These are phyloP conservation scores for Emmonsia crescens DNA, from an alignment of 2,329 filamentous ascomycete genomes.

Conservation along the genomic window DNA sequence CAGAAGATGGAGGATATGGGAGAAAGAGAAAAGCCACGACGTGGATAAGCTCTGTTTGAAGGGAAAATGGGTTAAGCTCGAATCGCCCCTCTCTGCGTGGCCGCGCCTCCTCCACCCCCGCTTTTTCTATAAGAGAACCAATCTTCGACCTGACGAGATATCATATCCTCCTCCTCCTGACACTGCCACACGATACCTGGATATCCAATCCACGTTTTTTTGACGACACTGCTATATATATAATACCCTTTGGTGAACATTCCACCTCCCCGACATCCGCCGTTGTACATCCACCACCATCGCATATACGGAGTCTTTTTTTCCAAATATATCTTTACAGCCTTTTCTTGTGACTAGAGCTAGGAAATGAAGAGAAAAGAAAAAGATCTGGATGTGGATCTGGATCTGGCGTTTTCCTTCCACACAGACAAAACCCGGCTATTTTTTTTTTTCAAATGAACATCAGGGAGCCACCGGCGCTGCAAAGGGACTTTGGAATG, in stretches of 20 bases:
- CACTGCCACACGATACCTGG: neutral
- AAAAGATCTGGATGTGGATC: neutral
- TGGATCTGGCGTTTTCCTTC: neutral
- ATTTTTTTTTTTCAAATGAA: neutral
- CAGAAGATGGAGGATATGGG: neutral
- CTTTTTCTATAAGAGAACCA: neutral
- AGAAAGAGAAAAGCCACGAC: neutral
- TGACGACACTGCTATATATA: neutral
- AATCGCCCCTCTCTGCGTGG: no score
- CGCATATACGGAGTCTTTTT: neutral
- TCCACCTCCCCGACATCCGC: neutral
- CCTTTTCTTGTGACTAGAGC: neutral
- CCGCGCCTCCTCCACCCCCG: neutral
- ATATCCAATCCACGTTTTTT: neutral
- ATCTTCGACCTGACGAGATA: neutral
- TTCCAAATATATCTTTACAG: neutral
- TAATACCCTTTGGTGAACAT: neutral
- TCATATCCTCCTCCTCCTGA: neutral
- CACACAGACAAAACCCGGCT: neutral
- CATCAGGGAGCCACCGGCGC: neutral
- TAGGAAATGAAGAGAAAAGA: neutral
- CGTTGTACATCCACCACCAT: neutral
- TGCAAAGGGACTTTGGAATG: neutral
- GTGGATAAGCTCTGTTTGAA: neutral
- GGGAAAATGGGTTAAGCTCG: no score